Percentiles rank a stretch among this genome's conserved stretches.
Conservation (phyloP, 2,329 filamentous ascomycete species). For the Penicillium janthinellum region DNA sequence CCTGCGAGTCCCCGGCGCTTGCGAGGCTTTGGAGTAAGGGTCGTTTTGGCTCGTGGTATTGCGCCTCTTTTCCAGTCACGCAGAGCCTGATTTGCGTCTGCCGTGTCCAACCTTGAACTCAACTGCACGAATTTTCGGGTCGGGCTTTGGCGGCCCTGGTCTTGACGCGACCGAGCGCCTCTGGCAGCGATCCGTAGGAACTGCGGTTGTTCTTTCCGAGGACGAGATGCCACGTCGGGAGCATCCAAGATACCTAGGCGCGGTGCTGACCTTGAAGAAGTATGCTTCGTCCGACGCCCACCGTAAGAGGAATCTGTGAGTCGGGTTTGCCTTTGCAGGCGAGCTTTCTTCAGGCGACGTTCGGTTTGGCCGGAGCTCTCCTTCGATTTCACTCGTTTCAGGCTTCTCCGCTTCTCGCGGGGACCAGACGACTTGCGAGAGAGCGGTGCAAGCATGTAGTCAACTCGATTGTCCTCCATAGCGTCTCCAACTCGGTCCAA, state of each 20-base stretch:
- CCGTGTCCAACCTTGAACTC: slow-evolving; percentile 55
- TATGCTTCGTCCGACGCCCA: slow-evolving; percentile 26
- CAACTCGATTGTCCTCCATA: slow-evolving; percentile 46
- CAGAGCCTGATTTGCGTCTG: slow-evolving; percentile 55
- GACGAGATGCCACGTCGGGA: slow-evolving; percentile 35
- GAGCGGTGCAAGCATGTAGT: slow-evolving; percentile 42
- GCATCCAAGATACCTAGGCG: slow-evolving; percentile 56
- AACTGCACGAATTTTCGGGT: slow-evolving; percentile 55
- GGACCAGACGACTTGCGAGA: slow-evolving; percentile 24
- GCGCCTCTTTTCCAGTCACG: slow-evolving; percentile 54
- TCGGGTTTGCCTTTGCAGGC: slow-evolving; percentile 37
- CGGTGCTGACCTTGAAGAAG: slow-evolving; percentile 23
- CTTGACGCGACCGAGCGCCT: slow-evolving; percentile 50
- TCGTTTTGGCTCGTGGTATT: slow-evolving; percentile 35
- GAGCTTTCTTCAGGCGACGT: slow-evolving; percentile 26
- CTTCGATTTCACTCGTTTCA: slow-evolving; percentile 19
- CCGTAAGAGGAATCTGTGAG: slow-evolving; percentile 38
- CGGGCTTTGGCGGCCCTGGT: slow-evolving; percentile 56
- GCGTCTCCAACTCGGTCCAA: slow-evolving; percentile 38
- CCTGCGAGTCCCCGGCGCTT: slow-evolving; percentile 27
- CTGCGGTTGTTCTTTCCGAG: slow-evolving; percentile 46
- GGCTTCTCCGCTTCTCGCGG: slow-evolving; percentile 8
- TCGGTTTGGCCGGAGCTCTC: slow-evolving; percentile 18
- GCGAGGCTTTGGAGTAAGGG: slow-evolving; percentile 20
- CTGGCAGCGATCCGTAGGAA: slow-evolving; percentile 61